Evolutionary conservation across 208 protist species (phyloP).

Genomic region (Herpetomonas tarakana): DNA sequence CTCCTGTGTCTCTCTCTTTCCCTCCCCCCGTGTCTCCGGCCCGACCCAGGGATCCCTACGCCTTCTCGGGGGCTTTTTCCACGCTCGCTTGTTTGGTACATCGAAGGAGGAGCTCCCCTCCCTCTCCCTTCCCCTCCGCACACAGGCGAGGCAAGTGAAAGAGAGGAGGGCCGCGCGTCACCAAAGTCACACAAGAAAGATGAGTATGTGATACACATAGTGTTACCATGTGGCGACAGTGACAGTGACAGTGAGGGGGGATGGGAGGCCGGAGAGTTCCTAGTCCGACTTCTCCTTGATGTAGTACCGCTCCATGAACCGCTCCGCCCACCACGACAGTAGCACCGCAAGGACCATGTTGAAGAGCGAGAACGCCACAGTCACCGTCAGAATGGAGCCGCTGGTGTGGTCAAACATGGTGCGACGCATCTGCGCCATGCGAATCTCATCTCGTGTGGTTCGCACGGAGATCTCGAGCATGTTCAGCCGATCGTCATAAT

Average conservation of each 20-base stretch:
- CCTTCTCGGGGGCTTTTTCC: too few relatives aligned
- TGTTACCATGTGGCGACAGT: too few relatives aligned
- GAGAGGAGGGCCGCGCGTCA: too few relatives aligned
- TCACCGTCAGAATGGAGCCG: slow-evolving; percentile 38
- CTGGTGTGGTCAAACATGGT: slow-evolving; percentile 49
- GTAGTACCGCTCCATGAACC: slow-evolving; percentile 56
- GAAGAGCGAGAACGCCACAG: slow-evolving; percentile 38
- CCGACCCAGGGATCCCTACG: too few relatives aligned
- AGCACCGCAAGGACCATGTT: slow-evolving; percentile 53
- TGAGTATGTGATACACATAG: too few relatives aligned
- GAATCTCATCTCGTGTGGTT: slow-evolving; percentile 57
- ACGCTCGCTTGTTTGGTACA: background rate
- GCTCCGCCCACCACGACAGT: slow-evolving; percentile 38
- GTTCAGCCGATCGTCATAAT: slow-evolving; percentile 50
- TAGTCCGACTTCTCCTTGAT: slow-evolving; percentile 58
- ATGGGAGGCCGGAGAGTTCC: too few relatives aligned
- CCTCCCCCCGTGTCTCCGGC: too few relatives aligned
- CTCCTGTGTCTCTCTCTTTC: too few relatives aligned
- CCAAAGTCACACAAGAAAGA: background rate
- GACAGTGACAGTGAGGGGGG: too few relatives aligned
- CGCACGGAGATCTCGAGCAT: slow-evolving; percentile 65
- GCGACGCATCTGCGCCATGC: slow-evolving; percentile 51
- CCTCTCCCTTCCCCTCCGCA: too few relatives aligned
- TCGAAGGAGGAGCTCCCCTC: background rate
- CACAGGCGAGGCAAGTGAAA: too few relatives aligned